A percentile compares a stretch with the other conserved stretches of the same genome.
These are phyloP conservation scores for Fagopyrum esculentum DNA, from an alignment of 148 eudicot genomes.

Conservation along the genomic window DNA sequence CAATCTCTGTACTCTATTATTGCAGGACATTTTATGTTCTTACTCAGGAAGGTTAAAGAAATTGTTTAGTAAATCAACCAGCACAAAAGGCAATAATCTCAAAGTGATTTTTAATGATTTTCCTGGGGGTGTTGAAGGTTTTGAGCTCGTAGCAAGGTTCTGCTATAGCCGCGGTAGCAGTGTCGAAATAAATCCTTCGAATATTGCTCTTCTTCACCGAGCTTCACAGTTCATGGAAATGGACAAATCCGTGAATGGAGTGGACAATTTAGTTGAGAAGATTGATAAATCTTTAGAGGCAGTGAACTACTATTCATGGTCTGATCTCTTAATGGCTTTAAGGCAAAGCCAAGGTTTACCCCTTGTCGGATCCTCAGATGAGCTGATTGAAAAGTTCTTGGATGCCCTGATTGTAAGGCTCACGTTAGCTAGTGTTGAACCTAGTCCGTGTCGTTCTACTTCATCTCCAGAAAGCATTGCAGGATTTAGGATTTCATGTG, in stretches of 20 bases:
- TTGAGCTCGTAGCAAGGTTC: slow-evolving; percentile 63
- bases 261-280: slow-evolving; percentile 40
- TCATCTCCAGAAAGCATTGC: slow-evolving; percentile 60
- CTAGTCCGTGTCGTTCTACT: slow-evolving; percentile 52
- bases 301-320: slow-evolving; percentile 56
- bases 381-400: slow-evolving; percentile 37
- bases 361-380: slow-evolving; percentile 17
- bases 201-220: slow-evolving; percentile 28
- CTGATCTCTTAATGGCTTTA: slow-evolving; percentile 52
- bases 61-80: slow-evolving; percentile 35
- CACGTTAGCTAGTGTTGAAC: slow-evolving; percentile 34
- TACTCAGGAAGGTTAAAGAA: slow-evolving; percentile 49
- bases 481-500: slow-evolving; percentile 49
- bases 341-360: slow-evolving; percentile 39
- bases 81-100: slow-evolving; percentile 18
- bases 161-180: slow-evolving; percentile 56
- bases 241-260: slow-evolving; percentile 24
- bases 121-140: slow-evolving; percentile 59
- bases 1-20: not conserved
- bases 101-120: slow-evolving; percentile 73
- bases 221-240: slow-evolving; percentile 68
- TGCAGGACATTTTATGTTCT: slow-evolving; percentile 44
- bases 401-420: slow-evolving; percentile 47
- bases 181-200: slow-evolving; percentile 28
- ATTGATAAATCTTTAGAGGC: slow-evolving; percentile 43